phyloP scores from a whole-genome alignment of 129 eudicot genomes.

The Chrysanthemum lavandulifolium region DNA sequence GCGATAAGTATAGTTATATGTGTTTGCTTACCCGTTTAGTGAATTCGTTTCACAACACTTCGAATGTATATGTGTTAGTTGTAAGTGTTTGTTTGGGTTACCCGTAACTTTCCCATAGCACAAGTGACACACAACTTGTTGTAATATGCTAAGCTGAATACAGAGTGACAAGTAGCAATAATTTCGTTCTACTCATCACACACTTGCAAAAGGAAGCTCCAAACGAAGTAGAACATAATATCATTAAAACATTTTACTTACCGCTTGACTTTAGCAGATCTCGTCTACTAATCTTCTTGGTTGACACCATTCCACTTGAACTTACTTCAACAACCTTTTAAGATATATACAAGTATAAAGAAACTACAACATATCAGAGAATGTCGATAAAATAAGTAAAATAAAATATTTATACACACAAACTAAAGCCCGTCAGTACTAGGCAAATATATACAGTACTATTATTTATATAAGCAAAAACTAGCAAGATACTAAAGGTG shows the following conservation, averaged over 20 bases:
- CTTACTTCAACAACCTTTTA: conserved; percentile 93
- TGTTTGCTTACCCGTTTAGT: too few species aligned
- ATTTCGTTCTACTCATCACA: too few species aligned
- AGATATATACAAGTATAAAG: not conserved
- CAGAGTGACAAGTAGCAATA: not conserved
- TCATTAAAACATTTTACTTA: conserved; percentile 36
- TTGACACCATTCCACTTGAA: conserved; percentile 74
- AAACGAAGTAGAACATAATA: not conserved
- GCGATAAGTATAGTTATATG: too few species aligned
- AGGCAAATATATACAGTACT: too few species aligned
- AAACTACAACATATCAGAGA: conserved; percentile 19
- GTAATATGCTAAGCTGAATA: conserved; percentile 4
- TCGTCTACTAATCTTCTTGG: conserved; percentile 74
- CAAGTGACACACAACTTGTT: too few species aligned
- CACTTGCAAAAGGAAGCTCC: too few species aligned
- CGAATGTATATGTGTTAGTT: too few species aligned
- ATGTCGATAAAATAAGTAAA: not conserved
- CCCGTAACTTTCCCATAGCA: too few species aligned
- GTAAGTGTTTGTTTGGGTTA: too few species aligned
- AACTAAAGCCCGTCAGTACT: not conserved
- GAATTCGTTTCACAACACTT: too few species aligned
- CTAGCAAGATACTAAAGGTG: not conserved
- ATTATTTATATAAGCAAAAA: too few species aligned
- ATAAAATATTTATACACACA: not conserved
- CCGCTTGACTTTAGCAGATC: conserved; percentile 91